phyloP scores from a whole-genome alignment of 2,329 filamentous ascomycete species.

The Penicillium sp. region DNA sequence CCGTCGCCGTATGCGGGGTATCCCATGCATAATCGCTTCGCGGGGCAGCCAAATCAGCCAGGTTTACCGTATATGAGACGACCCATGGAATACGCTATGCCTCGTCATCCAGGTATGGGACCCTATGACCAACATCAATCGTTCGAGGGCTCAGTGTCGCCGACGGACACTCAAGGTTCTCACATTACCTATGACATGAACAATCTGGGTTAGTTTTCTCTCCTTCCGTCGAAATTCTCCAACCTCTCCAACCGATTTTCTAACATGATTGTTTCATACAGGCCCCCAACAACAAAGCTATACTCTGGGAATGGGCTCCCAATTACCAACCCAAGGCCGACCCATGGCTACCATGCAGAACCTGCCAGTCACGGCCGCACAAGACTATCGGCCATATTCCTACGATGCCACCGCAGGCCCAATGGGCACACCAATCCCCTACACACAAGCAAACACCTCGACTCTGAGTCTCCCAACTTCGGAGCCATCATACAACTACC shows the following conservation, averaged over 20 bases:
- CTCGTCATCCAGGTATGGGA: constrained; percentile 28
- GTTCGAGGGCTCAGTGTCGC: constrained; percentile 37
- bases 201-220: constrained; percentile 27
- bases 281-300: constrained; percentile 33
- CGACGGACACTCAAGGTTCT: constrained; percentile 30
- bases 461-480: constrained; percentile 38
- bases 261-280: constrained; percentile 19
- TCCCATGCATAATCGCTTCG: constrained; percentile 31
- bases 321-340: constrained; percentile 28
- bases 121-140: constrained; percentile 32
- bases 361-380: constrained; percentile 34
- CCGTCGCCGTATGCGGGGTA: constrained; percentile 28
- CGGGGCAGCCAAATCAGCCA: constrained; percentile 28
- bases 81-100: constrained; percentile 32
- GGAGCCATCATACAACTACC: constrained; percentile 33
- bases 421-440: constrained; percentile 31
- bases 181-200: constrained; percentile 33
- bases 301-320: constrained; percentile 30
- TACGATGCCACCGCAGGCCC: constrained; percentile 31
- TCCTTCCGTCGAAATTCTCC: neutral
- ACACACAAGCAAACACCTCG: constrained; percentile 36
- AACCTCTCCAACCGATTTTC: neutral
- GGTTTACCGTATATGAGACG: constrained; percentile 31
- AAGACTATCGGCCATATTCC: constrained; percentile 37
- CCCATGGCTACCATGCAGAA: constrained; percentile 33